phyloP scores from a whole-genome alignment of 192 early-diverging fungal genomes.

The Gaertneriomyces sp. region DNA sequence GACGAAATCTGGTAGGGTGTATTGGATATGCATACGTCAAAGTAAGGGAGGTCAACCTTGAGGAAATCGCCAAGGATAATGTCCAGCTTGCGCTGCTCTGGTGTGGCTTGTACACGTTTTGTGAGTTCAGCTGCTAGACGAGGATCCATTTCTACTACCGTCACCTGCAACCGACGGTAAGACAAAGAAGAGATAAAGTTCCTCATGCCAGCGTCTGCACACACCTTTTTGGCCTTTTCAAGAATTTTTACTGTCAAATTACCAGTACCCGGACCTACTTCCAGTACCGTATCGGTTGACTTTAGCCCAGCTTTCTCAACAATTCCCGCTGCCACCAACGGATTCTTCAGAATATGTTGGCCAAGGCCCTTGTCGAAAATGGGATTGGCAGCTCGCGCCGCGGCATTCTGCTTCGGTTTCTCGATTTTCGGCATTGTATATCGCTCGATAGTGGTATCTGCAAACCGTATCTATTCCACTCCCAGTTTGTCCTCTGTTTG shows the following conservation, averaged over 20 bases:
- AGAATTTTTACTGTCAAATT: slow-evolving; percentile 95
- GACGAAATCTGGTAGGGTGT: slow-evolving; percentile 99
- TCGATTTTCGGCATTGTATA: slow-evolving; percentile 28
- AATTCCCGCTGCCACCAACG: slow-evolving; percentile 91
- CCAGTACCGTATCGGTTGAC: slow-evolving; percentile 54
- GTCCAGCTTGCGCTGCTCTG: slow-evolving; percentile 77
- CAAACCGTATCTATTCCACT: neutral
- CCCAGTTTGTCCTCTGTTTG: too few relatives aligned
- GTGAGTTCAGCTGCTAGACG: slow-evolving; percentile 92
- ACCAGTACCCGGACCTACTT: slow-evolving; percentile 98
- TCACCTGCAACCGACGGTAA: slow-evolving; percentile 23
- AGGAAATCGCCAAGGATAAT: slow-evolving; percentile 98
- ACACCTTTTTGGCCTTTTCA: slow-evolving; percentile 86
- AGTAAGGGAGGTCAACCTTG: slow-evolving; percentile 93
- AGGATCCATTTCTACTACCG: slow-evolving; percentile 95
- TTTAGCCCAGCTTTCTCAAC: slow-evolving; percentile 76
- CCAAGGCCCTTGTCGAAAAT: slow-evolving; percentile 96
- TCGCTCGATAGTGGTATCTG: neutral
- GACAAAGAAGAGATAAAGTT: neutral
- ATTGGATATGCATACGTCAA: slow-evolving; percentile 97
- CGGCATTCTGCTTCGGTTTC: slow-evolving; percentile 6
- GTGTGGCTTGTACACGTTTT: slow-evolving; percentile 94
- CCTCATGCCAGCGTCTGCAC: neutral
- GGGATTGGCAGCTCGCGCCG: slow-evolving; percentile 55
- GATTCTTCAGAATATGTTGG: slow-evolving; percentile 99